Evolutionary conservation across 2,329 filamentous ascomycete species (phyloP), one percentile per base, ranked within the genome.

Genomic region (Tolypocladium album): DNA sequence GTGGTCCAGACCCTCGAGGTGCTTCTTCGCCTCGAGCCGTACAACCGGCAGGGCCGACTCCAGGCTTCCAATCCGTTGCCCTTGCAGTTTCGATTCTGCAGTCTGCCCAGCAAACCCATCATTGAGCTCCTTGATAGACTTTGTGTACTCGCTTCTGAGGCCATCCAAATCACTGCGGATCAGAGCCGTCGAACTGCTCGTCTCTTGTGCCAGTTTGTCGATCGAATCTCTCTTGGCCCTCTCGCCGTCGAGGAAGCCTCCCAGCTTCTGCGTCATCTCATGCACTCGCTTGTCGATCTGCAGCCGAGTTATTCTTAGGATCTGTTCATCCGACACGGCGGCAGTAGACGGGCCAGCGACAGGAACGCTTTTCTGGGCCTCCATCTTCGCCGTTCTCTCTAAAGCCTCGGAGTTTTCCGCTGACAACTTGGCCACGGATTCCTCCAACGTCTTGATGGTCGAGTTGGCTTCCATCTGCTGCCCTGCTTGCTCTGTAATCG

Each of bases 1-100:
- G 45, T 74, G 66, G 20, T 73, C 70, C 7, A 80, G 63, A 5
- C 68, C 66, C 0, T 72, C 68, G 22, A 59, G 9, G 47, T 57
- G 7, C 45, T 6, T 24, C 43, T 43, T 59, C 13, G 31, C 47
- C 2, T 65, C 62, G 15, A 61, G 20, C 7, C 58, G 58, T 47
- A 59, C 31, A 34, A 20, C 20, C 17, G 45, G 52, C 7, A 59
- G 34, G 4, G 34, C 4, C 5, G 34, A 36, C 8, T 62, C 59
- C 34, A 63, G 24, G 22, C 27, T n/a, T 2, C 38, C 45, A 13
- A 64, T 13, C 39, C 31, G 24, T 8, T 62, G 53, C 17, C 55
- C 52, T 17, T 52, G 43, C 11, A 36, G 47, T 6, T n/a, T 13
- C 17, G 59, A 1, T n/a, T 57, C 57, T 3, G 7, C 13, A 2